Evolutionary conservation across 2,329 filamentous ascomycete genomes (phyloP).

Genomic region (Ambrosiella beaveri): DNA sequence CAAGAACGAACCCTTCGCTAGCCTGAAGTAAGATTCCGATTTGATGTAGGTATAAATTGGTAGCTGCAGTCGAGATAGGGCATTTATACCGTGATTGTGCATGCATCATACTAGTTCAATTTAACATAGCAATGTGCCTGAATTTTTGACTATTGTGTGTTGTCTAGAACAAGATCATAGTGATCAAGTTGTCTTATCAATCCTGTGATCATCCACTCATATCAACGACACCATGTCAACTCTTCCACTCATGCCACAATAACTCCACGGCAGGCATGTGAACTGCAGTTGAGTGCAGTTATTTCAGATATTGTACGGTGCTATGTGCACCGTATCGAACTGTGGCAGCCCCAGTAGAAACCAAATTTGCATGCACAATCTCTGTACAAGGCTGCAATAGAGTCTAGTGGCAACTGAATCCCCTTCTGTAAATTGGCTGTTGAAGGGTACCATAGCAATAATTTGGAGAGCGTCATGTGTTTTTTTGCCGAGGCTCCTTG

Average conservation of each 20-base stretch:
- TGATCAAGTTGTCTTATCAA: too few relatives aligned
- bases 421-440: not conserved
- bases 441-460: not conserved
- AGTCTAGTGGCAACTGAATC: not conserved
- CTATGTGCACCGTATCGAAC: not conserved
- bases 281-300: not conserved
- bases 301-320: not conserved
- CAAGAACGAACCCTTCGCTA: slow-evolving; percentile 5
- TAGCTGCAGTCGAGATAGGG: too few relatives aligned
- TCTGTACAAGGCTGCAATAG: not conserved
- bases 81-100: not conserved
- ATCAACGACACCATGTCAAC: not conserved
- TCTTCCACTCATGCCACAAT: not conserved
- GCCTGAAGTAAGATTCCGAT: slow-evolving; percentile 5
- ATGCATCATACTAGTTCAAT: not conserved
- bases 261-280: not conserved
- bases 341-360: not conserved
- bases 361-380: not conserved
- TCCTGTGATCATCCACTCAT: too few relatives aligned
- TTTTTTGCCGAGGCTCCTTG: not conserved
- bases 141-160: too few relatives aligned
- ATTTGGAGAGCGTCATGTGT: not conserved
- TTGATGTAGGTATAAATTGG: too few relatives aligned
- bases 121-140: too few relatives aligned
- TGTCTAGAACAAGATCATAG: too few relatives aligned